A percentile compares a stretch with the other conserved stretches of the same genome.
These are phyloP conservation scores for Globisporangium irregulare DNA, from an alignment of 352 stramenopile species.

Conservation along the genomic window DNA sequence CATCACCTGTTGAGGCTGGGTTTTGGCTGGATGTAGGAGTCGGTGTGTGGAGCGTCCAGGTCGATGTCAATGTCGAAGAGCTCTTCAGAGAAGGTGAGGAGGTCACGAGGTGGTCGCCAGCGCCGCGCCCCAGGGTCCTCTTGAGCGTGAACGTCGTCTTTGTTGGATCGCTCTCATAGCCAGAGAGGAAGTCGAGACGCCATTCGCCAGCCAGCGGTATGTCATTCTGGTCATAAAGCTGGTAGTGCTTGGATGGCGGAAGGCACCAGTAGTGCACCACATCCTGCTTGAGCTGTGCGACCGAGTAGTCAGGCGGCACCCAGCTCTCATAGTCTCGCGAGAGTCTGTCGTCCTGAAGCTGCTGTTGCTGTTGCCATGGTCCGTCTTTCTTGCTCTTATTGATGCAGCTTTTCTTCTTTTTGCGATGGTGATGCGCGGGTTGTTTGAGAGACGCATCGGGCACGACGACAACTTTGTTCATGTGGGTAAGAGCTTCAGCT, in stretches of 20 bases:
- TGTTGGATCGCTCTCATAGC: constrained; percentile 1
- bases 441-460: constrained; percentile 12
- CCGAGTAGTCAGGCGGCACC: constrained; percentile 47
- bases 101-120: neutral
- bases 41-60: neutral
- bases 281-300: constrained; percentile 43
- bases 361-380: neutral
- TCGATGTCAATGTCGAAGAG: neutral
- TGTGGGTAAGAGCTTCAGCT: constrained; percentile 4
- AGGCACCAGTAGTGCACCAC: constrained; percentile 48
- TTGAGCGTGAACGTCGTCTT: constrained; percentile 22
- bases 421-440: neutral
- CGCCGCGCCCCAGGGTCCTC: neutral
- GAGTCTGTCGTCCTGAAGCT: neutral
- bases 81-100: neutral
- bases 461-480: constrained; percentile 40
- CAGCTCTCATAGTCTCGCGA: constrained; percentile 31
- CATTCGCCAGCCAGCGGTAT: constrained; percentile 24
- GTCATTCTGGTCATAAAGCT: constrained; percentile 31
- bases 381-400: neutral
- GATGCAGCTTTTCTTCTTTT: neutral
- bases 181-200: constrained; percentile 18
- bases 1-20: neutral
- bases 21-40: neutral
- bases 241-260: constrained; percentile 30